phyloP scores from a whole-genome alignment of 2,329 filamentous ascomycete genomes.

The Epichloe sibirici region DNA sequence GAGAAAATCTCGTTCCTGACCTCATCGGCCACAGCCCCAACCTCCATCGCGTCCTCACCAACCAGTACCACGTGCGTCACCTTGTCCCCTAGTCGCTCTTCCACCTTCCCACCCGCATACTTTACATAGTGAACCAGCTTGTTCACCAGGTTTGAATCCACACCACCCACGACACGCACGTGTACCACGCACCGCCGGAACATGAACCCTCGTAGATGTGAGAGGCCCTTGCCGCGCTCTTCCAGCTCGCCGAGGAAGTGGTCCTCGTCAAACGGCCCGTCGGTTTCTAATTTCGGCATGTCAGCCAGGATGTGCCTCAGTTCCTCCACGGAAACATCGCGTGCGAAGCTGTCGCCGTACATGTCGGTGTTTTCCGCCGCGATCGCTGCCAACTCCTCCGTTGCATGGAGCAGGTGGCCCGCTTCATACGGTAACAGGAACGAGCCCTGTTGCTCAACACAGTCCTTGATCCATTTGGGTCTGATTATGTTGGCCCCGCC shows the following conservation, averaged over 20 bases:
- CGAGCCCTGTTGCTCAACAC: constrained; percentile 45
- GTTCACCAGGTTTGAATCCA: constrained; percentile 24
- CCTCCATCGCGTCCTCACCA: constrained; percentile 26
- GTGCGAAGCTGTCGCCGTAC: constrained; percentile 72
- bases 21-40: constrained; percentile 25
- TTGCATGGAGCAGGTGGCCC: constrained; percentile 60
- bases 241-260: constrained; percentile 43
- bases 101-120: constrained; percentile 57
- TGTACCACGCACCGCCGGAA: constrained; percentile 36
- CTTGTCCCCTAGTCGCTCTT: constrained; percentile 31
- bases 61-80: constrained; percentile 63
- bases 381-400: constrained; percentile 38
- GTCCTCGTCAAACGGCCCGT: constrained; percentile 28
- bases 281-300: constrained; percentile 38
- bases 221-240: constrained; percentile 41
- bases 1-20: constrained; percentile 34
- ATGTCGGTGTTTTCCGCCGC: constrained; percentile 56
- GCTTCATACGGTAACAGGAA: constrained; percentile 52
- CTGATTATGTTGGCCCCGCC: constrained; percentile 61
- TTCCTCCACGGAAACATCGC: constrained; percentile 54
- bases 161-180: constrained; percentile 21
- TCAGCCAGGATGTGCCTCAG: constrained; percentile 38
- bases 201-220: constrained; percentile 36
- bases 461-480: constrained; percentile 76
- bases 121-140: constrained; percentile 42